A percentile compares a stretch with the other conserved stretches of the same genome.
Conservation (phyloP, 2,329 filamentous ascomycete species). For the Cercospora janseana region DNA sequence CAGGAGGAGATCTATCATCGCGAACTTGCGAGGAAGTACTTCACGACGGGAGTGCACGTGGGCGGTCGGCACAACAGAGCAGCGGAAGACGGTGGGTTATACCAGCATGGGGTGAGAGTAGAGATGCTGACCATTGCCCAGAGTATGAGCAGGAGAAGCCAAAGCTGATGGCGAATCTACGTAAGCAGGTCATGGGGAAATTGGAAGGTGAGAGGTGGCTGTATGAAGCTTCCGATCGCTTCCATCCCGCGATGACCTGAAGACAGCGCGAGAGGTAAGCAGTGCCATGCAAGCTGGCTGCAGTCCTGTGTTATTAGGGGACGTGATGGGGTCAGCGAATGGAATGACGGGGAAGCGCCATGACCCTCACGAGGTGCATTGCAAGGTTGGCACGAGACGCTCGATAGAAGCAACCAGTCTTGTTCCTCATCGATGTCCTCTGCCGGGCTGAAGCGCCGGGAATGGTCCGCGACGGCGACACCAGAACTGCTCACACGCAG, state of each 20-base stretch:
- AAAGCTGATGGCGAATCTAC: slow-evolving; percentile 28
- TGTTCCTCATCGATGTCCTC: not conserved
- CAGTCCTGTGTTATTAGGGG: too few species aligned
- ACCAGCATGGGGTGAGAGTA: too few species aligned
- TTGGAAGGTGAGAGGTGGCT: slow-evolving; percentile 33
- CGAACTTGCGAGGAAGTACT: slow-evolving; percentile 29
- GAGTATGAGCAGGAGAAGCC: slow-evolving; percentile 28
- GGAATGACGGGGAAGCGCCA: too few species aligned
- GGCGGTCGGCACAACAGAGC: slow-evolving; percentile 25
- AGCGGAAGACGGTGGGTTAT: slow-evolving; percentile 31
- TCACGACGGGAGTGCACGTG: slow-evolving; percentile 29
- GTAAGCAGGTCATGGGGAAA: slow-evolving; percentile 28
- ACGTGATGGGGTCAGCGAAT: too few species aligned
- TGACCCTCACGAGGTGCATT: not conserved
- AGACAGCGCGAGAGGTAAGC: not conserved
- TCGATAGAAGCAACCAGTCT: slow-evolving; percentile 1
- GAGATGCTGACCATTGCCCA: too few species aligned
- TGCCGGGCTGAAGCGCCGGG: not conserved
- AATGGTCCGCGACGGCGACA: not conserved
- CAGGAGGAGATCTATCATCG: slow-evolving; percentile 28
- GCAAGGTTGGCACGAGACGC: not conserved
- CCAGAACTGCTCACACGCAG: slow-evolving; percentile 1
- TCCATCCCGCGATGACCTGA: slow-evolving; percentile 7
- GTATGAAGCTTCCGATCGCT: slow-evolving; percentile 28
- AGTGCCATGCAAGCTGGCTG: not conserved